Evolutionary conservation across 768 basidiomycete species (phyloP), one percentile per base, ranked within the genome.

Genomic region (Trametes punicea): DNA sequence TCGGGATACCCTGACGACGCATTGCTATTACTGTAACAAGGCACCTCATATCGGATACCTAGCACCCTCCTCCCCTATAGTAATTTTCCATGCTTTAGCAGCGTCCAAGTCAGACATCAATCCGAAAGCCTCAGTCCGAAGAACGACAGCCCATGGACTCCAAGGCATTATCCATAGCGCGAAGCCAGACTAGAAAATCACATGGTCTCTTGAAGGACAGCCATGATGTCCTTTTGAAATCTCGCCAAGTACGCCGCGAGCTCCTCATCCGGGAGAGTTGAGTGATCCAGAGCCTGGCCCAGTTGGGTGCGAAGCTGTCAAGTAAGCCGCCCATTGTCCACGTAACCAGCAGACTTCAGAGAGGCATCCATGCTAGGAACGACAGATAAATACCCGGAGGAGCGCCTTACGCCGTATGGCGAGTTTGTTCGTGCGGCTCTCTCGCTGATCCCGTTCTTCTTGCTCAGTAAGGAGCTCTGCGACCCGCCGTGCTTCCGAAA

Each of bases 251-350:
- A 90, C 3, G 73, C 72, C 16, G 82, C 67, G 1, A 93, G 73
- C 42, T 90, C 90, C 57, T 77, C 76, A 51, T 87, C 84, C 1
- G 89, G 88, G 27, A 93, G 77, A 2, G 84, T 76, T 16, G 90
- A 90, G 62, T 91, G 74, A 26, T 88, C 81, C 36, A 82, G 70
- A 0, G 84, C 87, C 70, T 94, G 90, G 0, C 73, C 80, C 15
- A 94, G 80, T 64, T 92, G 87, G 0, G 86, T 85, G 50, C 80
- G 79, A 36, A 92, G 79, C 88, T 91, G 64, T 54, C 44, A 46
- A 41, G 26, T 33, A 40, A 41, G 18, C 11, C 26, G n/a, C 44
- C n/a, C n/a, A 41, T 5, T n/a, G 16, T 20, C n/a, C 30, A n/a
- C 13, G 48, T 13, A 50, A 30, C 25, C 41, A n/a, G 20, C 31